Conservation (phyloP, 1,284 basidiomycete species). For the Chondrostereum purpureum region DNA sequence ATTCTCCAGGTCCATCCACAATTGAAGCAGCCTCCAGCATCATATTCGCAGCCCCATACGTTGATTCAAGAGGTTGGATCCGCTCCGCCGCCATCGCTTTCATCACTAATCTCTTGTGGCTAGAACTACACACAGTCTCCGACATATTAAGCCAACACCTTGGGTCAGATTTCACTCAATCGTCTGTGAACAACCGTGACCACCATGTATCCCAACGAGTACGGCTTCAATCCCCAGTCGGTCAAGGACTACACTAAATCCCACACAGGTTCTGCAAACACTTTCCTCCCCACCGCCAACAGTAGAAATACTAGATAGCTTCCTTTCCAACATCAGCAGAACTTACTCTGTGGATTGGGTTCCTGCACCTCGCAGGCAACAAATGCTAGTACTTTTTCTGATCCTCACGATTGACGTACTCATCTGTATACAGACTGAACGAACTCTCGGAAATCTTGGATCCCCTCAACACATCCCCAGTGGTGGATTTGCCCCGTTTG, state of each 20-base stretch:
- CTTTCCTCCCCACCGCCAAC: slow-evolving; percentile 47
- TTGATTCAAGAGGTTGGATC: slow-evolving; percentile 59
- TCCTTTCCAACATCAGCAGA: slow-evolving; percentile 47
- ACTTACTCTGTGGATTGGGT: slow-evolving; percentile 53
- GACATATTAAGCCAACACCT: slow-evolving; percentile 49
- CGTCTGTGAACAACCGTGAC: slow-evolving; percentile 45
- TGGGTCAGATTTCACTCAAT: slow-evolving; percentile 49
- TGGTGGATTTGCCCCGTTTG: slow-evolving; percentile 52
- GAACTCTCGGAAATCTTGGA: slow-evolving; percentile 55
- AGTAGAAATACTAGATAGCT: slow-evolving; percentile 47
- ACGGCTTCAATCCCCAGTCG: slow-evolving; percentile 15
- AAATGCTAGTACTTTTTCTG: slow-evolving; percentile 41
- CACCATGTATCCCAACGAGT: slow-evolving; percentile 50
- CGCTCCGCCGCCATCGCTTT: too few species aligned
- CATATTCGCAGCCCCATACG: slow-evolving; percentile 51
- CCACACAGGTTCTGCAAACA: slow-evolving; percentile 39
- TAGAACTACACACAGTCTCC: slow-evolving; percentile 53
- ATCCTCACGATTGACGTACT: slow-evolving; percentile 3
- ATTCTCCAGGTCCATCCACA: slow-evolving; percentile 38
- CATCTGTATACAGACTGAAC: slow-evolving; percentile 34
- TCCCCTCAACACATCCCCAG: slow-evolving; percentile 34
- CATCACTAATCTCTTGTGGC: neutral
- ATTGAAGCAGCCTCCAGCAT: slow-evolving; percentile 63
- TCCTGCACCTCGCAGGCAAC: slow-evolving; percentile 52
- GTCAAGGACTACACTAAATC: slow-evolving; percentile 9